Evolutionary conservation across 2,329 filamentous ascomycete species (phyloP).

Genomic region (Diaporthe ilicicola): DNA sequence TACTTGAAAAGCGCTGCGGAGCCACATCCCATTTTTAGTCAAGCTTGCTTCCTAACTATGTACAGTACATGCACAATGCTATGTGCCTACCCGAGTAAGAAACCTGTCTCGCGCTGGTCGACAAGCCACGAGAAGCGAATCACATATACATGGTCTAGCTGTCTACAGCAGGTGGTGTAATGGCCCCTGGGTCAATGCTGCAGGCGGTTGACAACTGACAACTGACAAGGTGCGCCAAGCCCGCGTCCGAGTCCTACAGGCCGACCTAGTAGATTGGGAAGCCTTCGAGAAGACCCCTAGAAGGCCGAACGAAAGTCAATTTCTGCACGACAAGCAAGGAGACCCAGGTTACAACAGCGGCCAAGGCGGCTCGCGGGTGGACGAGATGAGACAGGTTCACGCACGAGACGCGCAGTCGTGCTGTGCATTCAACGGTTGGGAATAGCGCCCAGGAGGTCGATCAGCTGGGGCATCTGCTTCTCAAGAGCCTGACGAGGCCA

Average conservation of each 20-base stretch:
- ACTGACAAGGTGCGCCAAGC: constrained; percentile 21
- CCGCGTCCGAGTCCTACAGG: constrained; percentile 6
- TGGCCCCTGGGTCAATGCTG: not conserved
- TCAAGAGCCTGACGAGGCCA: not conserved
- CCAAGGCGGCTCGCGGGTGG: not conserved
- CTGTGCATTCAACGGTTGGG: constrained; percentile 7
- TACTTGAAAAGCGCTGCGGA: not conserved
- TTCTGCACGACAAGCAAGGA: constrained; percentile 26
- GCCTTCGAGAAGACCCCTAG: constrained; percentile 29
- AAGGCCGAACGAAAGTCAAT: constrained; percentile 1
- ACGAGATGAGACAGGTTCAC: constrained; percentile 20
- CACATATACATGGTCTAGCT: not conserved
- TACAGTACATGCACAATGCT: not conserved
- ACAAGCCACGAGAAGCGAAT: constrained; percentile 7
- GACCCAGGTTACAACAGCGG: constrained; percentile 6
- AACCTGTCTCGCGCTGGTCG: not conserved
- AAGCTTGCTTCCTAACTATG: not conserved
- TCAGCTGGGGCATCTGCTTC: not conserved
- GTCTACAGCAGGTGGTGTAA: constrained; percentile 1
- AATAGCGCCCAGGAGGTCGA: not conserved
- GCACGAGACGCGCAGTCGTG: not conserved
- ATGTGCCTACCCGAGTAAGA: not conserved
- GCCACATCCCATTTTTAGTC: not conserved
- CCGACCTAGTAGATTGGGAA: constrained; percentile 12
- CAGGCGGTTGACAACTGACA: not conserved